Conservation (phyloP, 495 filamentous ascomycete species). For the Penicillium nucicola region DNA sequence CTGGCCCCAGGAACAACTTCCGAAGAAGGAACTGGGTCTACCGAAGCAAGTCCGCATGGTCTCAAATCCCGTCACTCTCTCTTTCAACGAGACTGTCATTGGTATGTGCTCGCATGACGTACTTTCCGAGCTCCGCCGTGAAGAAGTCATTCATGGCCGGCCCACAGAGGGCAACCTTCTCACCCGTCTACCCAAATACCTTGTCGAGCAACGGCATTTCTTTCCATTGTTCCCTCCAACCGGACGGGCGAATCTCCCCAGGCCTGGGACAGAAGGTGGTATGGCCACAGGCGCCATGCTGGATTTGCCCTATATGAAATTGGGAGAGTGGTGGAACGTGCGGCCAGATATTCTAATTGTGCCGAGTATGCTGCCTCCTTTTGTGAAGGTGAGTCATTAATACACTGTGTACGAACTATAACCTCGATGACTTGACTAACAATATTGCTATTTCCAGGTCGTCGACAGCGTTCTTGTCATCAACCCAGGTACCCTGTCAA, state of each 20-base stretch:
- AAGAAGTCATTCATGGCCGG: slow-evolving; percentile 65
- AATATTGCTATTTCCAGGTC: slow-evolving; percentile 48
- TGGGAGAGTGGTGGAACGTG: slow-evolving; percentile 85
- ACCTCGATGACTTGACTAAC: not conserved
- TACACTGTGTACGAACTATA: not conserved
- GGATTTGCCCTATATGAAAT: slow-evolving; percentile 80
- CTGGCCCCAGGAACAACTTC: slow-evolving; percentile 85
- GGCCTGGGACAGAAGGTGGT: slow-evolving; percentile 52
- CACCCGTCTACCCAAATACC: slow-evolving; percentile 62
- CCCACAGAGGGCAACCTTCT: slow-evolving; percentile 57
- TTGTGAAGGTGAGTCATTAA: slow-evolving; percentile 68
- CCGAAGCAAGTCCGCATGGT: slow-evolving; percentile 73
- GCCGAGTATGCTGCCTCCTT: slow-evolving; percentile 78
- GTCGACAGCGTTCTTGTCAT: slow-evolving; percentile 81
- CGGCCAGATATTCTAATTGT: slow-evolving; percentile 81
- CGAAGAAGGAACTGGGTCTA: slow-evolving; percentile 66
- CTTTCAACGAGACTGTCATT: slow-evolving; percentile 77
- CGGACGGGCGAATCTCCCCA: slow-evolving; percentile 62
- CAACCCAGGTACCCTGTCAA: slow-evolving; percentile 85
- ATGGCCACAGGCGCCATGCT: slow-evolving; percentile 68
- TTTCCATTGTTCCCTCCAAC: slow-evolving; percentile 83
- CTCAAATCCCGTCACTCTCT: slow-evolving; percentile 83
- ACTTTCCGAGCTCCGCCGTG: slow-evolving; percentile 71
- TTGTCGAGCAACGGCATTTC: slow-evolving; percentile 87
- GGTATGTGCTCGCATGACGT: slow-evolving; percentile 81